Conservation (phyloP, 768 basidiomycete species). For the Cystoderma amianthinum region DNA sequence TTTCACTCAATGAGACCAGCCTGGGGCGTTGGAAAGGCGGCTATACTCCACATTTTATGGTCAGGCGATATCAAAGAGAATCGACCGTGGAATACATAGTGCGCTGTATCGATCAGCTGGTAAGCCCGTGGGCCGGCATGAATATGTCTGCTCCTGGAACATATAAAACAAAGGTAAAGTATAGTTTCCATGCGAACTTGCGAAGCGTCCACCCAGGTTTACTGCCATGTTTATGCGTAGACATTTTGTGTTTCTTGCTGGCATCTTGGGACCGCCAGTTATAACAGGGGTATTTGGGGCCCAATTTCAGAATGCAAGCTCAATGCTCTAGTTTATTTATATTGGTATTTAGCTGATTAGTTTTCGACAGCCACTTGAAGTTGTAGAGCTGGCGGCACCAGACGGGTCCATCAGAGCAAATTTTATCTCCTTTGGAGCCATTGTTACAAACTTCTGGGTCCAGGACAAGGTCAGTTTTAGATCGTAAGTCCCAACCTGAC, state of each 20-base stretch:
- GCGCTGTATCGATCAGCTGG: background rate
- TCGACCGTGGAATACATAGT: background rate
- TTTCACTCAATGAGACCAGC: background rate
- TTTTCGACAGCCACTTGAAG: conserved; percentile 18
- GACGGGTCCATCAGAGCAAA: conserved; percentile 33
- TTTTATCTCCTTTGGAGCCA: conserved; percentile 39
- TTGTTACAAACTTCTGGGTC: conserved; percentile 37
- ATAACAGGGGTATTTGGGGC: too few species aligned
- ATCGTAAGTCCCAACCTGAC: background rate
- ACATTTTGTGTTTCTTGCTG: background rate
- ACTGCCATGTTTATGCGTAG: background rate
- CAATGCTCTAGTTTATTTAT: background rate
- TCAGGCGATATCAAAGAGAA: conserved; percentile 1
- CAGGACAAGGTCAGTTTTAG: conserved; percentile 31
- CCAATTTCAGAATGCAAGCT: background rate
- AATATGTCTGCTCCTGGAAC: background rate
- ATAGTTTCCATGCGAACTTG: background rate
- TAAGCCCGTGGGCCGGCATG: background rate
- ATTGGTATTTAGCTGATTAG: too few species aligned
- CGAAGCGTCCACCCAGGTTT: background rate
- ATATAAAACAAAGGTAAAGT: background rate
- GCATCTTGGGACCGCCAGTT: background rate
- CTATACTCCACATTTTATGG: background rate
- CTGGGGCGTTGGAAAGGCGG: background rate
- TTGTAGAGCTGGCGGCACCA: conserved; percentile 23